These are phyloP conservation scores for Bretschneidera sinensis DNA, from an alignment of 345 rosid genomes.

Conservation along the genomic window DNA sequence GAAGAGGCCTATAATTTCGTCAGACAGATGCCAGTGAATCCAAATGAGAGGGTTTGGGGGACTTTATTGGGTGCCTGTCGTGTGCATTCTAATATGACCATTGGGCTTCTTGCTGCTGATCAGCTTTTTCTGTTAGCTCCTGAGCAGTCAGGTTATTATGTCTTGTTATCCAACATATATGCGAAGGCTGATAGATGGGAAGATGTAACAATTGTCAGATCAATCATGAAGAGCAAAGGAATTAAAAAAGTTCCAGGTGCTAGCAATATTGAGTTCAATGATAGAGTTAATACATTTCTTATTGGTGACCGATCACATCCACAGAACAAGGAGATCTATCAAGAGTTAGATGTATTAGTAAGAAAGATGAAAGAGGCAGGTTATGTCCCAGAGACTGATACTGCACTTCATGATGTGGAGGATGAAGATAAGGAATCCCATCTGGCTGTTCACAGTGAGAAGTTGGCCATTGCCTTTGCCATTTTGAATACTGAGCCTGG, in stretches of 20 bases:
- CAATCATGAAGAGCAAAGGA: slow-evolving; percentile 54
- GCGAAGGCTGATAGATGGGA: slow-evolving; percentile 82
- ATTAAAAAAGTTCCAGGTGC: slow-evolving; percentile 56
- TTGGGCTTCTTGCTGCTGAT: slow-evolving; percentile 71
- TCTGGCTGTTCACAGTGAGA: slow-evolving; percentile 75
- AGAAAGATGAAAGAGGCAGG: slow-evolving; percentile 66
- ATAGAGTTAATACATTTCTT: slow-evolving; percentile 49
- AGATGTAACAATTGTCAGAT: slow-evolving; percentile 48
- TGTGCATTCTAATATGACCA: slow-evolving; percentile 45
- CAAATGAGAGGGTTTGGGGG: slow-evolving; percentile 77
- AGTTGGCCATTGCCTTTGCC: slow-evolving; percentile 67
- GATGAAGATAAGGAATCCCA: slow-evolving; percentile 78
- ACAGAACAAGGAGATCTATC: slow-evolving; percentile 38
- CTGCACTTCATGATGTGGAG: slow-evolving; percentile 77
- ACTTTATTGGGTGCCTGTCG: slow-evolving; percentile 63
- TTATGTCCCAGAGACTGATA: slow-evolving; percentile 55
- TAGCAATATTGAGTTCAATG: slow-evolving; percentile 57
- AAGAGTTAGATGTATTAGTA: slow-evolving; percentile 46
- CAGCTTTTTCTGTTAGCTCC: slow-evolving; percentile 54
- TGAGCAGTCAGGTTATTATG: slow-evolving; percentile 59
- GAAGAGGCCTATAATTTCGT: slow-evolving; percentile 55
- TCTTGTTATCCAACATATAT: slow-evolving; percentile 67
- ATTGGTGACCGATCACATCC: slow-evolving; percentile 58
- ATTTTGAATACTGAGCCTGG: slow-evolving; percentile 42
- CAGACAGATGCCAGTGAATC: slow-evolving; percentile 49